Evolutionary conservation across 768 basidiomycete genomes (phyloP).

Genomic region (Lentinula edodes): DNA sequence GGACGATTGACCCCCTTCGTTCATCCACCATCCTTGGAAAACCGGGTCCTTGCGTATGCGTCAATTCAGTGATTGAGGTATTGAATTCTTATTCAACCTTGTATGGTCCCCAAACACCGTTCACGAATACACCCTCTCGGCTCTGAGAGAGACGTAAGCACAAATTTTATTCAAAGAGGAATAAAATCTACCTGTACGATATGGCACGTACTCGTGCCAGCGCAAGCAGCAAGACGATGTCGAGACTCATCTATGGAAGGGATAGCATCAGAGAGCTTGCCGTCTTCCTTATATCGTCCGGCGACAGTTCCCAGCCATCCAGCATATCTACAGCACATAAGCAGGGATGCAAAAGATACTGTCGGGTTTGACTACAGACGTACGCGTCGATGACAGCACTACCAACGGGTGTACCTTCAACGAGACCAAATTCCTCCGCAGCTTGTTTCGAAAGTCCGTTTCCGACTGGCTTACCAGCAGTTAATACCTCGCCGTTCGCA

Average conservation of each 20-base stretch:
- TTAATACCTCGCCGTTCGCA: conserved; percentile 56
- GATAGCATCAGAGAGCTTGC: conserved; percentile 38
- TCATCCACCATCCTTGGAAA: conserved; percentile 98
- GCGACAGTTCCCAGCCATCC: conserved; percentile 98
- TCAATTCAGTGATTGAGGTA: conserved; percentile 1
- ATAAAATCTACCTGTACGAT: conserved; percentile 63
- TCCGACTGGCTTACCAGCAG: conserved; percentile 46
- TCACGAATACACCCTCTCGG: conserved; percentile 76
- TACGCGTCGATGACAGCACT: conserved; percentile 95
- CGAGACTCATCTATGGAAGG: conserved; percentile 73
- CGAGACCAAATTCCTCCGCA: conserved; percentile 79
- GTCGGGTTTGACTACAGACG: conserved; percentile 16
- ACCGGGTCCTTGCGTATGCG: conserved; percentile 60
- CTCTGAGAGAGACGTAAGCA: conserved; percentile 40
- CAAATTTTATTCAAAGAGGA: not conserved
- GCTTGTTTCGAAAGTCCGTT: conserved; percentile 38
- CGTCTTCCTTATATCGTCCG: conserved; percentile 58
- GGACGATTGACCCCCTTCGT: conserved; percentile 97
- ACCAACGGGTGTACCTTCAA: conserved; percentile 86
- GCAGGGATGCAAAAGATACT: not conserved
- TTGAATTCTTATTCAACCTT: conserved; percentile 35
- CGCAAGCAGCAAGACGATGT: conserved; percentile 84
- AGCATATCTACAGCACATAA: conserved; percentile 54
- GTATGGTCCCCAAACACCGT: conserved; percentile 92
- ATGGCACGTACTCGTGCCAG: conserved; percentile 96